Conservation (phyloP, 2,329 filamentous ascomycete genomes). For the Metarhizium guizhouense region DNA sequence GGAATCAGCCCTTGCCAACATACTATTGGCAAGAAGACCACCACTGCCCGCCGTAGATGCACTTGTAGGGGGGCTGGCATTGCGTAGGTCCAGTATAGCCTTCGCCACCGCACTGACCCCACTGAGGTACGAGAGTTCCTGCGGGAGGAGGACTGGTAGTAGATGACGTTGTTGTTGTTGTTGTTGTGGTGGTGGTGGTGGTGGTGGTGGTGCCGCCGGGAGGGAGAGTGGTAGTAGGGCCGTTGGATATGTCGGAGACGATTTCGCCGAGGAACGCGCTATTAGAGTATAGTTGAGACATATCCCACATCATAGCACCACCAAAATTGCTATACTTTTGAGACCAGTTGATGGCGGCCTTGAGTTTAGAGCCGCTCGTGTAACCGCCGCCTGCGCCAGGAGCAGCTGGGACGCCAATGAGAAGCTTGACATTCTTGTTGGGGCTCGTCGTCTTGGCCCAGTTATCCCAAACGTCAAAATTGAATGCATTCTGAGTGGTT, state of each 20-base stretch:
- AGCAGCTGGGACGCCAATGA: constrained; percentile 52
- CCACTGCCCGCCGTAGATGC: constrained; percentile 11
- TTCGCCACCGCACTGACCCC: constrained; percentile 16
- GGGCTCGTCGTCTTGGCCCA: constrained; percentile 50
- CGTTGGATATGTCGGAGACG: constrained; percentile 20
- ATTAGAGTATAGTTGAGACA: constrained; percentile 51
- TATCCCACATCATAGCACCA: constrained; percentile 64
- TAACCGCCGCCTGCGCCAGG: constrained; percentile 49
- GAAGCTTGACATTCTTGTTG: constrained; percentile 51
- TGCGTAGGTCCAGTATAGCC: constrained; percentile 13
- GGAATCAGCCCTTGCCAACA: too few relatives aligned
- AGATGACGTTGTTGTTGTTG: constrained; percentile 2
- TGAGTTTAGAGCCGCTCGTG: constrained; percentile 34
- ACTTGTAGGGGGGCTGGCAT: constrained; percentile 15
- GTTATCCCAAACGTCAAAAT: constrained; percentile 54
- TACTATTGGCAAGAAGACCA: constrained; percentile 12
- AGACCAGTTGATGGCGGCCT: constrained; percentile 41
- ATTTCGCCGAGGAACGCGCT: constrained; percentile 43
- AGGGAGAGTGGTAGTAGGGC: background rate
- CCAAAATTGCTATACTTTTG: constrained; percentile 52
- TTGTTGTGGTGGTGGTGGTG: background rate
- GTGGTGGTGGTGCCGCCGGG: background rate
- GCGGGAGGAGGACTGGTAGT: constrained; percentile 6
- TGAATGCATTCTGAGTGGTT: constrained; percentile 43
- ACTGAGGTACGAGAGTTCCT: constrained; percentile 13